Base-by-base conservation (phyloP, 1,284 basidiomycete species). In the Heterobasidion parviporum region DNA sequence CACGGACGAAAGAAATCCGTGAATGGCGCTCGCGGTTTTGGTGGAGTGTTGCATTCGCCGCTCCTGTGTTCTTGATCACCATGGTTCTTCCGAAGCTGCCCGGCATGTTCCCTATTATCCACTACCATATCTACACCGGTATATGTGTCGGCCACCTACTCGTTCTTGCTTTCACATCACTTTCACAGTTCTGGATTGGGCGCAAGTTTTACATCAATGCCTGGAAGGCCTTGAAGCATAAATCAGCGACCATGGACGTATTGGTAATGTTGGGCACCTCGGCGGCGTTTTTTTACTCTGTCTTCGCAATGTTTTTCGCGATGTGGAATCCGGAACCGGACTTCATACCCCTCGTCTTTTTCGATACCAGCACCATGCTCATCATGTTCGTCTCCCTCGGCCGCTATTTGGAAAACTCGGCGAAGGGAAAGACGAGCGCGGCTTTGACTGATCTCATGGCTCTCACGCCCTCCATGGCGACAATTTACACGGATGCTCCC, bases 321-420 rank as follows among this genome's bases (percentile, higher is more conserved):
- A 75, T 83, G 20, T 83, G 89, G 72, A 81, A 83, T 64, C 67
- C 73, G 3, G 78, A 83, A 6, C 76, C 83, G 0, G 80, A 81
- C 55, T 91, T 81, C 67, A 85, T 81, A 41, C 96, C 97, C 0
- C 82, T 90, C 67, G 85, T 94, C 35, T 99, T 98, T 75, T 99
- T 99, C 73, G 97, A 99, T 73, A 99, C 97, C 1, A 95, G 92
- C 64, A 97, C 95, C 15, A 99, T 99, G 97, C 77, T 99, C 57
- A 91, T 99, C 78, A 94, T 89, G 71, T 99, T 99, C 68, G 92
- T 98, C 63, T 94, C 93, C 4, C 82, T 99, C 34, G 97, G 96
- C 1, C 85, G 97, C 44, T 98, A 90, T 72, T 81, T 99, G 54
- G 97, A 99, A 73, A 99, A 98, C 72, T 81, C 87, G 52, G 97